These are phyloP conservation scores for Trypanosoma caninum DNA, from an alignment of 208 protist genomes.

Conservation along the genomic window DNA sequence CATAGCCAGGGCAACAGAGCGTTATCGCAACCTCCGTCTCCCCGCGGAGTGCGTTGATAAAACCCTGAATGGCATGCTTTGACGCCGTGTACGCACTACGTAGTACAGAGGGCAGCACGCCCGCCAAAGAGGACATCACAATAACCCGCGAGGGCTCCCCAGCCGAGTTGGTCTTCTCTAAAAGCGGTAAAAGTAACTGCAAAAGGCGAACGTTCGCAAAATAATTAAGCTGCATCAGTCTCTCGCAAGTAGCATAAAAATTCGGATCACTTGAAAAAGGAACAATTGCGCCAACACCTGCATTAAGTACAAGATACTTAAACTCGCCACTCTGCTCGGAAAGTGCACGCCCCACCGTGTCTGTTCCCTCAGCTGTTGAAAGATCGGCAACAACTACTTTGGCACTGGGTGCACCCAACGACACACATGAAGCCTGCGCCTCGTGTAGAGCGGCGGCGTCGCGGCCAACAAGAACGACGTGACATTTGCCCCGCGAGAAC, in stretches of 20 bases:
- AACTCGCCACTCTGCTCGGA: constrained; percentile 13
- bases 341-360: constrained; percentile 26
- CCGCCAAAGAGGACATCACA: constrained; percentile 75
- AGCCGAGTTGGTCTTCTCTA: constrained; percentile 33
- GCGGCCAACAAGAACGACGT: constrained; percentile 73
- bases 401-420: constrained; percentile 42
- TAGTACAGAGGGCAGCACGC: constrained; percentile 69
- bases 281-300: constrained; percentile 70
- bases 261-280: constrained; percentile 47
- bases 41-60: constrained; percentile 81
- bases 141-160: constrained; percentile 54
- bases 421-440: constrained; percentile 35
- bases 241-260: constrained; percentile 53
- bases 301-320: constrained; percentile 81
- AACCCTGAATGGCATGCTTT: constrained; percentile 87
- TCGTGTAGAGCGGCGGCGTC: constrained; percentile 35
- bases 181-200: constrained; percentile 56
- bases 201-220: constrained; percentile 78
- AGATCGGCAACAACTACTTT: constrained; percentile 66
- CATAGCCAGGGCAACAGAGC: constrained; percentile 80
- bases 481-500: constrained; percentile 47
- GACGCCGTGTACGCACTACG: constrained; percentile 78
- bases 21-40: constrained; percentile 72
- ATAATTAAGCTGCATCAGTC: constrained; percentile 88
- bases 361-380: constrained; percentile 34